Percentiles rank a stretch among this genome's conserved stretches.
phyloP scores from a whole-genome alignment of 2,329 filamentous ascomycete genomes.

The Colletotrichum agaves region DNA sequence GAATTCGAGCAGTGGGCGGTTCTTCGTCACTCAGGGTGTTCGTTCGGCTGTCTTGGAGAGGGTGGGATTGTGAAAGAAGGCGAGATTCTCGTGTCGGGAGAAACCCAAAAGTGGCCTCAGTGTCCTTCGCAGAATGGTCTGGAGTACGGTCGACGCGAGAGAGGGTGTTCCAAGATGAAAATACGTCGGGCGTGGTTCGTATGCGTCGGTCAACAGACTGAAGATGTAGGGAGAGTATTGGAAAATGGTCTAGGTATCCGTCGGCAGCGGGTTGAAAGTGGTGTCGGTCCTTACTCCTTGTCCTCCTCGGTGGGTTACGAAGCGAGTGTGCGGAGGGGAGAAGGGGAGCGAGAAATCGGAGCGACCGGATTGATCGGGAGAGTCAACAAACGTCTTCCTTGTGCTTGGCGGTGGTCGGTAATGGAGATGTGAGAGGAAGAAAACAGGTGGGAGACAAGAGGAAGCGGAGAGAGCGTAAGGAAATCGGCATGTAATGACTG shows the following conservation, averaged over 20 bases:
- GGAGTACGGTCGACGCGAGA: not conserved
- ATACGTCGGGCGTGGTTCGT: not conserved
- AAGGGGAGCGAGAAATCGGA: not conserved
- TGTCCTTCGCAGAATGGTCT: not conserved
- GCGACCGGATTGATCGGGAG: not conserved
- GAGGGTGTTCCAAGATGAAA: not conserved
- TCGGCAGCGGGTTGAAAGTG: not conserved
- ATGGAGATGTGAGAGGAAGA: conserved; percentile 1
- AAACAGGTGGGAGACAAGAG: conserved; percentile 4
- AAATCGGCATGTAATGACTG: conserved; percentile 25
- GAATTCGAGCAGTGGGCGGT: conserved; percentile 6
- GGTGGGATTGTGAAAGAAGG: conserved; percentile 11
- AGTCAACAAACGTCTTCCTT: not conserved
- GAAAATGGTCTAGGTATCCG: not conserved
- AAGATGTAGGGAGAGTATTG: not conserved
- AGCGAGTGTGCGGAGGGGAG: conserved; percentile 22
- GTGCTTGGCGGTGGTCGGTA: conserved; percentile 14
- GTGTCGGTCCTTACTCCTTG: conserved; percentile 1
- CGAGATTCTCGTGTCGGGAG: conserved; percentile 31
- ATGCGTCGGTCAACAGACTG: not conserved
- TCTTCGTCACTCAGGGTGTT: conserved; percentile 2
- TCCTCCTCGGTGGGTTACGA: conserved; percentile 21
- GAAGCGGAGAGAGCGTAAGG: not conserved
- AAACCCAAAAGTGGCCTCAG: not conserved
- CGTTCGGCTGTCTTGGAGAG: conserved; percentile 7